phyloP scores from a whole-genome alignment of 805 yeast genomes.

The Cephaloascus albidus region DNA sequence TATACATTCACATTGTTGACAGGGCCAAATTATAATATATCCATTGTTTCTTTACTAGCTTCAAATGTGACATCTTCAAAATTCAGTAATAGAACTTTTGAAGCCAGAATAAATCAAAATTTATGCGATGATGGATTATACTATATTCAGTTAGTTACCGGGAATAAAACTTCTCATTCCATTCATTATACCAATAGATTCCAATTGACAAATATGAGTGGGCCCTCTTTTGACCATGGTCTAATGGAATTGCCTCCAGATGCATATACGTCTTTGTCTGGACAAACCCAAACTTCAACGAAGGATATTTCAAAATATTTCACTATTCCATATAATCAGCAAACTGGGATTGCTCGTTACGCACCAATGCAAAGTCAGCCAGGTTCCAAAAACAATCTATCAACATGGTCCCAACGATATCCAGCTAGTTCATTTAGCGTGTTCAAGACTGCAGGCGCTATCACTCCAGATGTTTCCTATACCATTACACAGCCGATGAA shows the following conservation, averaged over 20 bases:
- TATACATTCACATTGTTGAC: slow-evolving; percentile 57
- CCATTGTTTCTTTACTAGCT: slow-evolving; percentile 22
- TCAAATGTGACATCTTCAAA: slow-evolving; percentile 10
- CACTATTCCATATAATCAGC: slow-evolving; percentile 62
- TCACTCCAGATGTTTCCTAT: slow-evolving; percentile 38
- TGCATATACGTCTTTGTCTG: neutral
- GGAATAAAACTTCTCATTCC: slow-evolving; percentile 36
- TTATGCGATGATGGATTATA: slow-evolving; percentile 57
- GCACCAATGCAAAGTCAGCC: slow-evolving; percentile 97
- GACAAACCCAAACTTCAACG: neutral
- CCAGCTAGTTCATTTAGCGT: slow-evolving; percentile 63
- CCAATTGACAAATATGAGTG: slow-evolving; percentile 61
- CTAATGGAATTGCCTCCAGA: neutral
- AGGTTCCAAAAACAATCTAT: slow-evolving; percentile 53
- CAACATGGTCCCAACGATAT: slow-evolving; percentile 55
- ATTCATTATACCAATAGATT: slow-evolving; percentile 66
- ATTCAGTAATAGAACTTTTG: slow-evolving; percentile 23
- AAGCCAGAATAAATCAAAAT: slow-evolving; percentile 31
- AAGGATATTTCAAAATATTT: slow-evolving; percentile 27
- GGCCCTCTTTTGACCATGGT: slow-evolving; percentile 20
- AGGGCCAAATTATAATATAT: slow-evolving; percentile 47
- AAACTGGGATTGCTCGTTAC: slow-evolving; percentile 68
- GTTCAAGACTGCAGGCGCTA: slow-evolving; percentile 32
- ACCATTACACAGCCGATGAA: slow-evolving; percentile 85
- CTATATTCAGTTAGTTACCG: slow-evolving; percentile 56